phyloP scores from a whole-genome alignment of 441 rosid genomes.

The Pelargonium australe region DNA sequence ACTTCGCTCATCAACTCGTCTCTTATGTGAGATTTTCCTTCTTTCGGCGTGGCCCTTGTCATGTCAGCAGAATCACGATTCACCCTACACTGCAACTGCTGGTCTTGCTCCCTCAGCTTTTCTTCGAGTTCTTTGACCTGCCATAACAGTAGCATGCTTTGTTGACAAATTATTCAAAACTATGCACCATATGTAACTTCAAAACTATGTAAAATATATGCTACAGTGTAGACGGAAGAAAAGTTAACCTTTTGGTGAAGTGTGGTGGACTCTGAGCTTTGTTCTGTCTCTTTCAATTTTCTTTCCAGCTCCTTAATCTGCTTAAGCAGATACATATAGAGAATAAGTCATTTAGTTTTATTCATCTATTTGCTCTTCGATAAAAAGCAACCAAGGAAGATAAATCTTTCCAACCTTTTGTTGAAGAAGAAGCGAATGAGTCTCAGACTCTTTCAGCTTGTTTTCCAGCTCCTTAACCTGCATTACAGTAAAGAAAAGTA shows the following conservation, averaged over 20 bases:
- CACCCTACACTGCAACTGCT: constrained; percentile 35
- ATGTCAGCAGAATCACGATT: constrained; percentile 32
- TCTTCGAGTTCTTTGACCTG: constrained; percentile 81
- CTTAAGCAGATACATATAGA: neutral
- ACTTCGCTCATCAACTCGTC: constrained; percentile 39
- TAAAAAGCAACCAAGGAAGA: constrained; percentile 3
- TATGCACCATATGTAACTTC: no score
- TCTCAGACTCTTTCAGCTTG: constrained; percentile 56
- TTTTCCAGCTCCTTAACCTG: constrained; percentile 72
- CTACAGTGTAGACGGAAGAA: neutral
- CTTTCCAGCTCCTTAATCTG: constrained; percentile 49
- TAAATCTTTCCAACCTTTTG: constrained; percentile 41
- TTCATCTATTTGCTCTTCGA: constrained; percentile 13
- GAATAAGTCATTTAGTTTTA: neutral
- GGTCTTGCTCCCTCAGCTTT: constrained; percentile 63
- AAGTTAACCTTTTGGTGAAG: constrained; percentile 52
- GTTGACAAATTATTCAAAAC: no score
- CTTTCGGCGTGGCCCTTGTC: constrained; percentile 39
- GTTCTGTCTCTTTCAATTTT: constrained; percentile 39
- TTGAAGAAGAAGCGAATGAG: constrained; percentile 39
- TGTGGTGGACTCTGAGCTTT: constrained; percentile 31
- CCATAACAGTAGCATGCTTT: neutral
- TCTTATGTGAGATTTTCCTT: constrained; percentile 34
- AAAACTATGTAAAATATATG: no score
- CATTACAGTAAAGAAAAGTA: constrained; percentile 4